Percentiles rank a stretch among this genome's conserved stretches.
phyloP scores from a whole-genome alignment of 495 filamentous ascomycete genomes.

The Talaromyces borbonicus region DNA sequence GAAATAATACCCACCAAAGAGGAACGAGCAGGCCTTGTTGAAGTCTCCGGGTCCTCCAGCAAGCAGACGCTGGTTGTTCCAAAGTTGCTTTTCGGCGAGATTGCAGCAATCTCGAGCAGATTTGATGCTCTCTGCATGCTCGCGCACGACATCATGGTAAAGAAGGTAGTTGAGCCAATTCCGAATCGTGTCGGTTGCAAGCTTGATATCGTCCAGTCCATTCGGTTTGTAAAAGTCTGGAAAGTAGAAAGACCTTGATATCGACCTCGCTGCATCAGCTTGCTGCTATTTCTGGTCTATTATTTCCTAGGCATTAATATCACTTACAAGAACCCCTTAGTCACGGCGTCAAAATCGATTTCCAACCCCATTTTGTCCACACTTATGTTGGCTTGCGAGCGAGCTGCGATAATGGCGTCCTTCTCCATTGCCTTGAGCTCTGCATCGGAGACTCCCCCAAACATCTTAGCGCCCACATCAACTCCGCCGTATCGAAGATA shows the following conservation, averaged over 20 bases:
- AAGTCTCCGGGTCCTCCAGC: constrained; percentile 58
- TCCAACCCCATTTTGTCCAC: constrained; percentile 41
- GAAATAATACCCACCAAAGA: constrained; percentile 44
- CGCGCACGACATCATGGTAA: constrained; percentile 74
- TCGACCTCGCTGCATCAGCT: not conserved
- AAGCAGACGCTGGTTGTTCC: constrained; percentile 39
- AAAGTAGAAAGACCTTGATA: constrained; percentile 36
- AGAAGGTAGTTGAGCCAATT: constrained; percentile 89
- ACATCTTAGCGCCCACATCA: constrained; percentile 53
- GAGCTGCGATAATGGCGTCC: constrained; percentile 47
- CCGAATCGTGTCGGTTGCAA: constrained; percentile 50
- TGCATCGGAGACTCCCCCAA: constrained; percentile 47
- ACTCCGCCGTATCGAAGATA: constrained; percentile 84
- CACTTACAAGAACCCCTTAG: constrained; percentile 66
- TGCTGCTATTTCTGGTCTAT: not conserved
- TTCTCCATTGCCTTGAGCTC: constrained; percentile 46
- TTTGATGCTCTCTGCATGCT: constrained; percentile 57
- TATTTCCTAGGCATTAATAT: not conserved
- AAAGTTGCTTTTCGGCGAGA: constrained; percentile 55
- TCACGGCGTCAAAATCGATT: constrained; percentile 72
- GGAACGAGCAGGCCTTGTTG: constrained; percentile 54
- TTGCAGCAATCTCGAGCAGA: constrained; percentile 60
- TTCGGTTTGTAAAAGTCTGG: constrained; percentile 34
- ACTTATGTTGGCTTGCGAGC: constrained; percentile 19
- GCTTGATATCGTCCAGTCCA: constrained; percentile 37